Conservation (phyloP, 306 rosid genomes). For the Senna tora region DNA sequence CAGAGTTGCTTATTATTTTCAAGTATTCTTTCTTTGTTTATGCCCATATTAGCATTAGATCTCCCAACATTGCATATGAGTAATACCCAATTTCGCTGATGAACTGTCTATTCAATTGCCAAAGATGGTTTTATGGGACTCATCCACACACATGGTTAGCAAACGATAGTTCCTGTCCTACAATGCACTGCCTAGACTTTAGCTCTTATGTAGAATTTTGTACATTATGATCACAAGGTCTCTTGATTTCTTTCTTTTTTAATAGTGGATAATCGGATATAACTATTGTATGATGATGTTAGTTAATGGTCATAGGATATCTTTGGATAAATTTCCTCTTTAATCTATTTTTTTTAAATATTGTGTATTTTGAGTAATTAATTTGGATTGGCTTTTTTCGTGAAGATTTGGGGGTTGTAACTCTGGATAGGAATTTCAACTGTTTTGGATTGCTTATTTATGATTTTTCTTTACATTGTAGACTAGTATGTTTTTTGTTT, state of each 20-base stretch:
- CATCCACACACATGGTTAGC: neutral
- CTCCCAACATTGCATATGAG: slow-evolving; percentile 8
- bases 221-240: neutral
- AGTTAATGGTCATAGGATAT: slow-evolving; percentile 13
- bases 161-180: neutral
- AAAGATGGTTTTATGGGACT: slow-evolving; percentile 14
- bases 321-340: slow-evolving; percentile 16
- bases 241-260: slow-evolving; percentile 1
- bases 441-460: neutral
- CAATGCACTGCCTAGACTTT: slow-evolving; percentile 15
- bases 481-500: neutral
- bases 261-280: neutral
- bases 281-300: slow-evolving; percentile 5
- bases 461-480: neutral
- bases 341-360: neutral
- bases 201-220: slow-evolving; percentile 3
- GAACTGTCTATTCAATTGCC: neutral
- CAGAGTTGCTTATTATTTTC: slow-evolving; percentile 26
- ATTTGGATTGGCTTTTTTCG: slow-evolving; percentile 15
- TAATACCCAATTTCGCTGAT: slow-evolving; percentile 15
- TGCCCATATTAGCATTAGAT: slow-evolving; percentile 2
- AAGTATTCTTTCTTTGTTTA: slow-evolving; percentile 1
- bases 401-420: neutral
- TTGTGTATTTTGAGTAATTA: neutral
- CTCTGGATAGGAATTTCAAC: slow-evolving; percentile 14